Conservation (phyloP, 148 eudicot genomes). For the Heliosperma pusillum region DNA sequence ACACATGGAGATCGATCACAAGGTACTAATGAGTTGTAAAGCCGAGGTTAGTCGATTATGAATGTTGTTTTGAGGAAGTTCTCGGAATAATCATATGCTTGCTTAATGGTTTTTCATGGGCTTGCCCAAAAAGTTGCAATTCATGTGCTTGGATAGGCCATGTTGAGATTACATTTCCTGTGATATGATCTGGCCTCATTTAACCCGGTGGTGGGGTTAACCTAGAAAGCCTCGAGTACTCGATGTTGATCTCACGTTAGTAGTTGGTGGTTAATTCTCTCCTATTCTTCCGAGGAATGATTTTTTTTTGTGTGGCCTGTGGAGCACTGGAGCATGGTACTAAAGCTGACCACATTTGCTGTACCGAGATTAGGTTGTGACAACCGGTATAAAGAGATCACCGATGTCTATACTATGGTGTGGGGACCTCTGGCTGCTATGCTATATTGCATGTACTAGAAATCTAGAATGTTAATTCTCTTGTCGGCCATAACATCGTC, state of each 20-base stretch:
- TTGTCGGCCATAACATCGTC: conserved; percentile 21
- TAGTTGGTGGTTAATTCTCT: too few species aligned
- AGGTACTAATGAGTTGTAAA: too few species aligned
- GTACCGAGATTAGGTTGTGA: not conserved
- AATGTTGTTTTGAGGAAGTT: not conserved
- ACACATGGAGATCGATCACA: too few species aligned
- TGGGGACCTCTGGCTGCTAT: not conserved
- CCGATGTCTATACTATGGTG: not conserved
- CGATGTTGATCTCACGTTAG: too few species aligned
- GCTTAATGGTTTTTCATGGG: conserved; percentile 8
- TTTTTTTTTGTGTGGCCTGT: too few species aligned
- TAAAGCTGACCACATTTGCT: too few species aligned
- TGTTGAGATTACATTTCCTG: conserved; percentile 29
- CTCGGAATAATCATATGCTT: conserved; percentile 25
- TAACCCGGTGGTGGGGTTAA: conserved; percentile 18
- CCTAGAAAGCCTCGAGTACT: too few species aligned
- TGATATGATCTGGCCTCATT: conserved; percentile 22
- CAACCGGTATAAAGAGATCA: too few species aligned
- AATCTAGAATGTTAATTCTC: conserved; percentile 17
- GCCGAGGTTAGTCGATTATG: conserved; percentile 9
- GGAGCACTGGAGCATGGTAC: too few species aligned
- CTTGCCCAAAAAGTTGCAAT: conserved; percentile 27
- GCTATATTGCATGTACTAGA: not conserved
- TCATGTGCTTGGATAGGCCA: conserved; percentile 29
- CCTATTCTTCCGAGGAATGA: too few species aligned